phyloP scores from a whole-genome alignment of 352 stramenopile genomes.

The Globisporangium nagaii region DNA sequence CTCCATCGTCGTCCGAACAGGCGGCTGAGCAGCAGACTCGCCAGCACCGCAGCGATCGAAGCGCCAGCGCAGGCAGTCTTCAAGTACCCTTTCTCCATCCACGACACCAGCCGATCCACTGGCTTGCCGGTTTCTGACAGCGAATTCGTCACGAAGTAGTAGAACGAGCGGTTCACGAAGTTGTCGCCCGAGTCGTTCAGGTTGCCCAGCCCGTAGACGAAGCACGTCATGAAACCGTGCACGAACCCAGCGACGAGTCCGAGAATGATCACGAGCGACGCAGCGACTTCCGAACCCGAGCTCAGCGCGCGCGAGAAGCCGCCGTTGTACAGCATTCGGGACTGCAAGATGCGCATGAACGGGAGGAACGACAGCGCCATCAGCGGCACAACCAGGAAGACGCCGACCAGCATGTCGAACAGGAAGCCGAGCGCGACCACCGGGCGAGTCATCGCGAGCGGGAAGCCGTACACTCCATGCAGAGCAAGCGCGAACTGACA shows the following conservation, averaged over 20 bases:
- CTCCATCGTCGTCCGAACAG: constrained; percentile 50
- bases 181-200: constrained; percentile 64
- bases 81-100: constrained; percentile 49
- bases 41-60: constrained; percentile 42
- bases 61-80: constrained; percentile 46
- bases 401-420: constrained; percentile 80
- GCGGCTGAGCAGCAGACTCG: constrained; percentile 51
- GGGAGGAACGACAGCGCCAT: constrained; percentile 69
- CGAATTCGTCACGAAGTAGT: constrained; percentile 44
- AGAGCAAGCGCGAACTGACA: constrained; percentile 68
- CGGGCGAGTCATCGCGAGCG: constrained; percentile 61
- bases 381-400: constrained; percentile 75
- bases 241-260: constrained; percentile 74
- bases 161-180: constrained; percentile 78
- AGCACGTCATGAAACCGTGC: constrained; percentile 69
- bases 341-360: constrained; percentile 85
- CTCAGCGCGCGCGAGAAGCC: constrained; percentile 75
- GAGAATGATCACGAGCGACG: constrained; percentile 72
- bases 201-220: constrained; percentile 65
- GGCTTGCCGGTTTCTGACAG: constrained; percentile 25
- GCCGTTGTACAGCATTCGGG: constrained; percentile 84
- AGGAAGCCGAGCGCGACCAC: constrained; percentile 75
- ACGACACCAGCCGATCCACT: constrained; percentile 36
- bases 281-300: constrained; percentile 76
- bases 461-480: constrained; percentile 56